Percentiles rank a stretch among this genome's conserved stretches.
These are phyloP conservation scores for Phytophthora sp. DNA, from an alignment of 352 stramenopile genomes.

Conservation along the genomic window DNA sequence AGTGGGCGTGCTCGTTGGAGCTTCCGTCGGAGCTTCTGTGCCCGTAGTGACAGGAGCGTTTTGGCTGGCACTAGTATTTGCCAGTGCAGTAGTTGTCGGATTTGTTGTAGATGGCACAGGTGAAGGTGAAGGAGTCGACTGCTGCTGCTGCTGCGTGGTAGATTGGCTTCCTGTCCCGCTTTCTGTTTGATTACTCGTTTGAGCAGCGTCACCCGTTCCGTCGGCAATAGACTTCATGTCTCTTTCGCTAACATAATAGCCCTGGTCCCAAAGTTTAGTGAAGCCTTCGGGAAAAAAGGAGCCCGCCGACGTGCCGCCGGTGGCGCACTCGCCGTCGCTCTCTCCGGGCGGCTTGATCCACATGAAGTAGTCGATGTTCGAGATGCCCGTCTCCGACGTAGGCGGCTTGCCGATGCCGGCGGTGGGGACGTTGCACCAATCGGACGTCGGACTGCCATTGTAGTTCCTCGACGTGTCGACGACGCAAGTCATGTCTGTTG, in stretches of 20 bases:
- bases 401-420: slow-evolving; percentile 59
- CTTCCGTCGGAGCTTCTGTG: slow-evolving; percentile 2
- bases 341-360: slow-evolving; percentile 68
- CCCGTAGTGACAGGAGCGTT: not conserved
- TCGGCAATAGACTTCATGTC: slow-evolving; percentile 28
- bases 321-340: slow-evolving; percentile 60
- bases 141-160: no score
- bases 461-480: slow-evolving; percentile 72
- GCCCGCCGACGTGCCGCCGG: slow-evolving; percentile 42
- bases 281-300: slow-evolving; percentile 63
- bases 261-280: slow-evolving; percentile 60
- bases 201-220: slow-evolving; percentile 1
- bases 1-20: not conserved
- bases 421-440: slow-evolving; percentile 73
- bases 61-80: not conserved
- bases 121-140: no score
- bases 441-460: slow-evolving; percentile 35
- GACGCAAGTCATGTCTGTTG: slow-evolving; percentile 48
- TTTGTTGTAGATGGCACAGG: no score
- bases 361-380: slow-evolving; percentile 66
- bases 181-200: not conserved
- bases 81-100: slow-evolving; percentile 9
- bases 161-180: not conserved
- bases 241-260: slow-evolving; percentile 53
- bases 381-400: slow-evolving; percentile 40